phyloP scores from a whole-genome alignment of 2,329 filamentous ascomycete species.

The Dothistroma septosporum region DNA sequence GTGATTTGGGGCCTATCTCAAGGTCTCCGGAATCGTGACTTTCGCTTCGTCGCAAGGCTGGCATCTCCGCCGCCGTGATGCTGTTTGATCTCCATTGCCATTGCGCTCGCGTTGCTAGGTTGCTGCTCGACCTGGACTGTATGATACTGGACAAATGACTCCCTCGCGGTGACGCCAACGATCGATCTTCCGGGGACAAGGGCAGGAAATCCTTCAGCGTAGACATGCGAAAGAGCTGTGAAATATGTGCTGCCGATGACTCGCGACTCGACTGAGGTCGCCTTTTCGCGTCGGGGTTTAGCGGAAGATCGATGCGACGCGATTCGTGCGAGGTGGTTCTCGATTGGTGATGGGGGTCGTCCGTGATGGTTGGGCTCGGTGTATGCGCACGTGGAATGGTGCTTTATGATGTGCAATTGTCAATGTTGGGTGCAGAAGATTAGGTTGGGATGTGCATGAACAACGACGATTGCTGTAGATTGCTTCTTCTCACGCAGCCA shows the following conservation, averaged over 20 bases:
- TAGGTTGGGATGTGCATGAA: constrained; percentile 2
- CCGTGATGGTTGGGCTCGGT: not conserved
- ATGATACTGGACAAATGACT: constrained; percentile 40
- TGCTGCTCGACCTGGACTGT: constrained; percentile 23
- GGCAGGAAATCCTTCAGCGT: constrained; percentile 39
- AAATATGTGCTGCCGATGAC: not conserved
- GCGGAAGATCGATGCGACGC: not conserved
- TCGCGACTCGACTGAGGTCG: constrained; percentile 1
- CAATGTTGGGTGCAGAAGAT: not conserved
- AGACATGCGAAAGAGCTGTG: constrained; percentile 22
- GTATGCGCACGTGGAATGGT: not conserved
- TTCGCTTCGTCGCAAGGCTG: constrained; percentile 15
- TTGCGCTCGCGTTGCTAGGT: constrained; percentile 16
- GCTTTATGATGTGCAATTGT: not conserved
- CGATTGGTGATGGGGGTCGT: not conserved
- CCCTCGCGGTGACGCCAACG: constrained; percentile 42
- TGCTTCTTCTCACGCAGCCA: too few relatives aligned
- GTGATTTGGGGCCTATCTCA: constrained; percentile 8
- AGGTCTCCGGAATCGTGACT: constrained; percentile 18
- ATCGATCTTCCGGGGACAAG: constrained; percentile 31
- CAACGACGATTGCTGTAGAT: not conserved
- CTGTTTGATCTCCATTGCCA: constrained; percentile 19
- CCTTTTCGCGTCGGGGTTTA: not conserved
- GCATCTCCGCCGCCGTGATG: constrained; percentile 22
- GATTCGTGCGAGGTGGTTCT: not conserved